Evolutionary conservation across 148 eudicot species (phyloP).

Genomic region (Silene latifolia): DNA sequence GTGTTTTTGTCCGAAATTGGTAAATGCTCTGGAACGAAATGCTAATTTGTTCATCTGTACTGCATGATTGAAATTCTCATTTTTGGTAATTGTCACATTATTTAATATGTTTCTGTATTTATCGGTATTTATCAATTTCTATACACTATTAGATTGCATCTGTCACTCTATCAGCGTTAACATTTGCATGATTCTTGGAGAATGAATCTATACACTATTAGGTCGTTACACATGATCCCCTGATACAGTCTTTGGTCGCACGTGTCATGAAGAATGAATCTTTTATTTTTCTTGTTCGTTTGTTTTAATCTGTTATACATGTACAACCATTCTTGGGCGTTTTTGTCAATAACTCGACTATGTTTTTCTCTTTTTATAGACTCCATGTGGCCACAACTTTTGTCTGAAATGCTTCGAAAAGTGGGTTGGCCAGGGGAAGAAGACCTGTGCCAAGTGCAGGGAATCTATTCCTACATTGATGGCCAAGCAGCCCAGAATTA

Average conservation of each 20-base stretch:
- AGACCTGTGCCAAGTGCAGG: conserved; percentile 80
- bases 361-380: conserved; percentile 40
- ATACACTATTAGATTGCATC: no score
- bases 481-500: conserved; percentile 75
- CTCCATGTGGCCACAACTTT: conserved; percentile 91
- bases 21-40: not conserved
- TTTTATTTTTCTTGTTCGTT: not conserved
- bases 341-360: not conserved
- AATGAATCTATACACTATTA: no score
- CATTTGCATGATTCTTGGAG: no score
- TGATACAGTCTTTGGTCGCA: no score
- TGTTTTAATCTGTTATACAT: not conserved
- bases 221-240: no score
- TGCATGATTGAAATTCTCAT: no score
- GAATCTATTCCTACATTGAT: conserved; percentile 48
- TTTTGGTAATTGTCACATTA: no score
- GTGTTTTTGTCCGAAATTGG: not conserved
- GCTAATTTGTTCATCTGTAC: not conserved
- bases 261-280: no score
- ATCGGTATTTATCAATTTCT: no score
- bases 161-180: no score
- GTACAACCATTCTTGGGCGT: not conserved
- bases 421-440: conserved; percentile 77
- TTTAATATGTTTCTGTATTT: no score
- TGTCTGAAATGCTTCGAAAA: conserved; percentile 88